Evolutionary conservation across 768 basidiomycete genomes (phyloP), one percentile per base, ranked within the genome.

Genomic region (Suillus hirtellus): DNA sequence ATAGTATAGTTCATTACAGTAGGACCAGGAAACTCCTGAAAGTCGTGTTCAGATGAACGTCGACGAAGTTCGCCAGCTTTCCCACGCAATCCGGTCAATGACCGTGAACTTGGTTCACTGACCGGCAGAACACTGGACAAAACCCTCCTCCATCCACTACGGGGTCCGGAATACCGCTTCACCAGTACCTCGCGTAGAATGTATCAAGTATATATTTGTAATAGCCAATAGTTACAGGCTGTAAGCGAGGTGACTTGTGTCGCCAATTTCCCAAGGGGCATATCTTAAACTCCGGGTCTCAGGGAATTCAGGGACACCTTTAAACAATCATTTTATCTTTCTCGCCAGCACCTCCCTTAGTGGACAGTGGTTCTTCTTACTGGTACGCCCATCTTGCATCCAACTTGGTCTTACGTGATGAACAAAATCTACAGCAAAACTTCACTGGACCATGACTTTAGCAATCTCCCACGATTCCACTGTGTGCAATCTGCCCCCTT

Each of bases 401-500:
- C 15, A 40, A 24, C 5, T 38, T 4, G 9, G 55, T 40, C 55
- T 40, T 27, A 40, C 14, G 6, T 21, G 37, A 55, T 9, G 5
- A 27, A 40, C 12, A 17, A 11, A 24, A 19, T 46, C n/a, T 35
- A 21, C 47, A 38, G 40, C 34, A 14, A 47, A 2, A 38, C 19
- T 31, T 27, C 14, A 21, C 31, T 31, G 31, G 49, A 27, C 52
- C 40, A 73, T 72, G 68, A 58, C 63, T 14, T 60, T 59, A 8
- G 24, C 34, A 50, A 24, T 43, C 54, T 59, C 52, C 34, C 19
- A 17, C 27, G 62, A 12, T 43, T 54, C 60, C 58, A 35, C 46
- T 2, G 14, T 34, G 15, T 64, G 44, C 15, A 42, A 43, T 1
- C n/a, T 60, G n/a, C 55, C 60, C 10, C 60, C 19, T 12, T 64